These are phyloP conservation scores for Emergomyces africanus DNA, from an alignment of 2,329 filamentous ascomycete genomes.

Conservation along the genomic window DNA sequence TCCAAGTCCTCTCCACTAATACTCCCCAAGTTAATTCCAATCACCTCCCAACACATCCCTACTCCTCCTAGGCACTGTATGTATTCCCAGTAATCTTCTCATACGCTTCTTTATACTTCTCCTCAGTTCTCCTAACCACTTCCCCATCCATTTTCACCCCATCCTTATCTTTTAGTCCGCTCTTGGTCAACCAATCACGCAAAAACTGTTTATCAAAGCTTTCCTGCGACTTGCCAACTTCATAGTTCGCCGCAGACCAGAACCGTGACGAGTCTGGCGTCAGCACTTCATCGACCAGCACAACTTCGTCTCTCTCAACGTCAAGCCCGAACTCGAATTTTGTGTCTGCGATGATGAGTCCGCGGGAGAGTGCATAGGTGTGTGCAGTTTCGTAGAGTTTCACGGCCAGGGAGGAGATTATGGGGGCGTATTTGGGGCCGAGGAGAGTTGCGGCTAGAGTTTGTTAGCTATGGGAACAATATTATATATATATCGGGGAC, in stretches of 20 bases:
- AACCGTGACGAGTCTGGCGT: constrained; percentile 77
- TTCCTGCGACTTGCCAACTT: constrained; percentile 59
- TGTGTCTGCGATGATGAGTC: constrained; percentile 66
- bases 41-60: constrained; percentile 66
- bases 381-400: constrained; percentile 47
- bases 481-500: background rate
- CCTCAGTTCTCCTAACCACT: constrained; percentile 53
- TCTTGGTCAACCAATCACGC: constrained; percentile 64
- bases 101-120: constrained; percentile 66
- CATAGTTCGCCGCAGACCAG: constrained; percentile 65
- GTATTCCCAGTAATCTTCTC: constrained; percentile 50
- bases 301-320: constrained; percentile 50
- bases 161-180: constrained; percentile 63
- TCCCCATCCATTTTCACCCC: constrained; percentile 61
- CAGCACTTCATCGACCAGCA: constrained; percentile 72
- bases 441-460: constrained; percentile 44
- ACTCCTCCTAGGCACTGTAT: constrained; percentile 48
- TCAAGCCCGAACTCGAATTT: constrained; percentile 68
- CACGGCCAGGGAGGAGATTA: constrained; percentile 53
- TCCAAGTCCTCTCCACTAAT: constrained; percentile 5
- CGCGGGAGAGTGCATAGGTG: constrained; percentile 34
- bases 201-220: constrained; percentile 85
- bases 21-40: constrained; percentile 50
- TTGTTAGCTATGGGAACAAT: background rate
- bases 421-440: constrained; percentile 49